phyloP scores from a whole-genome alignment of 805 yeast species.

The Wickerhamiella kazuoi region DNA sequence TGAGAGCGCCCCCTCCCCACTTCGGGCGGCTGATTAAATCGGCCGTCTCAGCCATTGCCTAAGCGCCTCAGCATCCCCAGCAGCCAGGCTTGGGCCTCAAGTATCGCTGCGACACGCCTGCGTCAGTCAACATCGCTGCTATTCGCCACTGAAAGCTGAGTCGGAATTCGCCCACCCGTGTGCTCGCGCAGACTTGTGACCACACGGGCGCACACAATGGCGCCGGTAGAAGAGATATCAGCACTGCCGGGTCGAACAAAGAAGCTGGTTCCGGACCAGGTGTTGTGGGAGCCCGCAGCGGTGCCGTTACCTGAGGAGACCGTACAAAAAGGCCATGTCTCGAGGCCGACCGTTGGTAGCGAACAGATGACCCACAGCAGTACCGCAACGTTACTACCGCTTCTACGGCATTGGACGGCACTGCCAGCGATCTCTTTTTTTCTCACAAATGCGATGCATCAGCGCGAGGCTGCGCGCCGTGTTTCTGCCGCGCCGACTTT shows the following conservation, averaged over 20 bases:
- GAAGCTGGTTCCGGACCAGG: slow-evolving; percentile 44
- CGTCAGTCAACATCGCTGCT: too few relatives aligned
- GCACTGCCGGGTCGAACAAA: slow-evolving; percentile 17
- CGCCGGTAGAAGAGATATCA: slow-evolving; percentile 20
- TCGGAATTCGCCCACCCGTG: too few relatives aligned
- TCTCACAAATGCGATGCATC: slow-evolving; percentile 31
- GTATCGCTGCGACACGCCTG: too few relatives aligned
- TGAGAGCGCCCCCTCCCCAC: too few relatives aligned
- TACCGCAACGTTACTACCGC: slow-evolving; percentile 25
- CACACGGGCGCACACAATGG: too few relatives aligned
- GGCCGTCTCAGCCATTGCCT: too few relatives aligned
- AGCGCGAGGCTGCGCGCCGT: slow-evolving; percentile 29
- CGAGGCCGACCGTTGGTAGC: slow-evolving; percentile 40
- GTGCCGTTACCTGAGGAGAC: slow-evolving; percentile 31
- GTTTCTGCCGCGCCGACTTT: slow-evolving; percentile 36
- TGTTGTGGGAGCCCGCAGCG: slow-evolving; percentile 45
- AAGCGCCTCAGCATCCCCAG: too few relatives aligned
- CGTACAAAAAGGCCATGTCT: slow-evolving; percentile 55
- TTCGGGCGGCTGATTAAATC: too few relatives aligned
- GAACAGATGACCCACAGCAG: slow-evolving; percentile 58
- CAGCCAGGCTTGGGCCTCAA: too few relatives aligned
- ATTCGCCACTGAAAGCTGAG: too few relatives aligned
- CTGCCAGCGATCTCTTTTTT: slow-evolving; percentile 33
- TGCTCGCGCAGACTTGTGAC: too few relatives aligned
- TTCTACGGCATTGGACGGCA: slow-evolving; percentile 23